Percentiles rank a stretch among this genome's conserved stretches.
Conservation (phyloP, 352 stramenopile species). For the Phytopythium mirpurense region DNA sequence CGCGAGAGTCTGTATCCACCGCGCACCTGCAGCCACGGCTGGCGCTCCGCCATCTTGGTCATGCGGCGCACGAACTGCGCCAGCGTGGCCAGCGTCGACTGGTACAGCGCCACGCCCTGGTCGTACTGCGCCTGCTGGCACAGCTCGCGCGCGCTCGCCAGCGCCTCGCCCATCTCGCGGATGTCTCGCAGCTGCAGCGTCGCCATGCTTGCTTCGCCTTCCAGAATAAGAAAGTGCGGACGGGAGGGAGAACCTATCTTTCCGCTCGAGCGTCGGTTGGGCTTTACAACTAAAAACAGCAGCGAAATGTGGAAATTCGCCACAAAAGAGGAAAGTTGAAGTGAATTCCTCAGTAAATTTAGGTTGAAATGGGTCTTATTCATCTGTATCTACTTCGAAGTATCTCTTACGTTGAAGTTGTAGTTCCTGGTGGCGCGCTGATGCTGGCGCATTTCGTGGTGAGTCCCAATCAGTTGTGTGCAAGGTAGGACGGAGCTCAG, state of each 20-base stretch:
- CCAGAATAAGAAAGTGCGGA: too few species aligned
- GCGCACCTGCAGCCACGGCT: slow-evolving; percentile 58
- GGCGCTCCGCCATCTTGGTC: slow-evolving; percentile 68
- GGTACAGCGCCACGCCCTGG: slow-evolving; percentile 49
- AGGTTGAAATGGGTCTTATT: too few species aligned
- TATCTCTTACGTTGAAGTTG: too few species aligned
- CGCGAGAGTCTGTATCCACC: too few species aligned
- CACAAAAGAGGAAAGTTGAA: background rate
- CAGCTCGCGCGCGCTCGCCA: slow-evolving; percentile 53
- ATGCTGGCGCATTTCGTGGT: background rate
- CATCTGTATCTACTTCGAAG: too few species aligned
- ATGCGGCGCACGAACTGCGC: slow-evolving; percentile 62
- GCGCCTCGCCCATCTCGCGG: slow-evolving; percentile 55
- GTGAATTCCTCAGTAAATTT: too few species aligned
- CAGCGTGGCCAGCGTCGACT: slow-evolving; percentile 49
- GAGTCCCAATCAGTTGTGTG: background rate
- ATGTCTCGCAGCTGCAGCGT: slow-evolving; percentile 60
- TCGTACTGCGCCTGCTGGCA: slow-evolving; percentile 66
- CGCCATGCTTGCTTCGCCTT: slow-evolving; percentile 19
- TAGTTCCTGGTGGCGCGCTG: background rate
- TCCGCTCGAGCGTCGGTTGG: too few species aligned
- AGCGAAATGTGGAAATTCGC: too few species aligned
- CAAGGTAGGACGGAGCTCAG: background rate
- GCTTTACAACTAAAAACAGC: too few species aligned
- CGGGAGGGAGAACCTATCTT: too few species aligned